Evolutionary conservation across 2,329 filamentous ascomycete species (phyloP), one percentile per base, ranked within the genome.

Genomic region (Aspergillus ibericus): DNA sequence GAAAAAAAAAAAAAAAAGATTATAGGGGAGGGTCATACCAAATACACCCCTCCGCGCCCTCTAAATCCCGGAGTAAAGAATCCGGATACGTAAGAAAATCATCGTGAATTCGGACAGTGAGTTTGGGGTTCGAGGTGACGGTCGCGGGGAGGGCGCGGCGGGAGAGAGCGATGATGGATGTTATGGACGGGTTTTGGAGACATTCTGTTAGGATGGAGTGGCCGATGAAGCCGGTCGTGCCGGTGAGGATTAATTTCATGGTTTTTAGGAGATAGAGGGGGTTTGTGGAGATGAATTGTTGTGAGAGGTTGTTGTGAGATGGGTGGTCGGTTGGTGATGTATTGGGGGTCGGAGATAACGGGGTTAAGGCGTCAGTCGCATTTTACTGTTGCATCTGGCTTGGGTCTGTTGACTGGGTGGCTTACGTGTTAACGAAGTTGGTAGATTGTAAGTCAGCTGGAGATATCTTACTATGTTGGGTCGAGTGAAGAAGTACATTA

Each of bases 171-270:
- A 83, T 70, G 36, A 85, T 72, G 20, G 80, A 80, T 2, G 78
- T 81, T 71, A 88, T 82, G 64, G 73, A 72, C 16, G 78, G 72
- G 66, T 82, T 76, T 4, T 68, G 66, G 55, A 88, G 77, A 66
- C 80, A 82, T 63, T 82, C 79, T 8, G 74, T 69, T 53, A 87
- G 77, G 29, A 86, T 77, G 65, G 82, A 81, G 29, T 73, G 67
- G 56, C 85, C 85, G 56, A 86, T 78, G 65, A 81, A 80, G 62
- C 85, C 85, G n/a, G 84, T 88, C 20, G 77, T 76, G 49, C 85
- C 85, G 6, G 82, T 79, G 35, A 88, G 74, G 59, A 88, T 81
- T 65, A 87, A 75, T 68, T 87, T 86, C 84, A 87, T 86, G 10
- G 3, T 51, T 2, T 8, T 9, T 25, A 5, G 22, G 22, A 25